A percentile compares a stretch with the other conserved stretches of the same genome.
Evolutionary conservation across 352 stramenopile genomes (phyloP).

Genomic region (Phytophthora chlamydospora): DNA sequence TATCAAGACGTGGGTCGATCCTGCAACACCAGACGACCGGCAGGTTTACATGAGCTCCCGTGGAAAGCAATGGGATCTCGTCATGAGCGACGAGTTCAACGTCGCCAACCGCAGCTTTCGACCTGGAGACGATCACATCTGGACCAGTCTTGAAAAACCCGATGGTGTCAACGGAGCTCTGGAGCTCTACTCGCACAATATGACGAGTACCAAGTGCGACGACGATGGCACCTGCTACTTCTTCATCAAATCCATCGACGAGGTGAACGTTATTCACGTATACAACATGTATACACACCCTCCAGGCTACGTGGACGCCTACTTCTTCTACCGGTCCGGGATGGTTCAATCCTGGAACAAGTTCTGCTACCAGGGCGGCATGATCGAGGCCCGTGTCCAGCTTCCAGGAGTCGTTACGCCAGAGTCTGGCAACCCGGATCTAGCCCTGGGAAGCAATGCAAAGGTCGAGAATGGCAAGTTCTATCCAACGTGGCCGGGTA

Average conservation of each 20-base stretch:
- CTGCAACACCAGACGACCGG: constrained; percentile 32
- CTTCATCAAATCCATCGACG: constrained; percentile 44
- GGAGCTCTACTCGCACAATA: constrained; percentile 91
- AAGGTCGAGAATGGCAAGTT: constrained; percentile 60
- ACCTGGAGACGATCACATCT: constrained; percentile 90
- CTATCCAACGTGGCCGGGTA: constrained; percentile 87
- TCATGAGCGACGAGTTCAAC: constrained; percentile 89
- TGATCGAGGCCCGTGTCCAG: constrained; percentile 89
- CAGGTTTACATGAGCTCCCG: constrained; percentile 28
- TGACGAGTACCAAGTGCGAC: constrained; percentile 61
- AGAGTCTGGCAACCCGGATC: constrained; percentile 49
- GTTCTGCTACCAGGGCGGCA: constrained; percentile 94
- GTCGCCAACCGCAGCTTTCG: constrained; percentile 64
- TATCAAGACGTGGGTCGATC: constrained; percentile 45
- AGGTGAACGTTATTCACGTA: constrained; percentile 43
- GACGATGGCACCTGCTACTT: constrained; percentile 49
- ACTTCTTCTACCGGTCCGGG: constrained; percentile 60
- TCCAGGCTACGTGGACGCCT: constrained; percentile 45
- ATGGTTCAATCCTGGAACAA: constrained; percentile 96
- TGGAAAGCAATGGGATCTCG: constrained; percentile 55
- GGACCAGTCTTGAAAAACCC: constrained; percentile 75
- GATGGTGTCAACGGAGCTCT: constrained; percentile 85
- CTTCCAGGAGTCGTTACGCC: constrained; percentile 81
- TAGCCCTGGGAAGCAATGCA: constrained; percentile 29
- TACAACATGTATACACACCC: constrained; percentile 64